phyloP scores from a whole-genome alignment of 139 green algal genomes.

The Trebouxia sp. region DNA sequence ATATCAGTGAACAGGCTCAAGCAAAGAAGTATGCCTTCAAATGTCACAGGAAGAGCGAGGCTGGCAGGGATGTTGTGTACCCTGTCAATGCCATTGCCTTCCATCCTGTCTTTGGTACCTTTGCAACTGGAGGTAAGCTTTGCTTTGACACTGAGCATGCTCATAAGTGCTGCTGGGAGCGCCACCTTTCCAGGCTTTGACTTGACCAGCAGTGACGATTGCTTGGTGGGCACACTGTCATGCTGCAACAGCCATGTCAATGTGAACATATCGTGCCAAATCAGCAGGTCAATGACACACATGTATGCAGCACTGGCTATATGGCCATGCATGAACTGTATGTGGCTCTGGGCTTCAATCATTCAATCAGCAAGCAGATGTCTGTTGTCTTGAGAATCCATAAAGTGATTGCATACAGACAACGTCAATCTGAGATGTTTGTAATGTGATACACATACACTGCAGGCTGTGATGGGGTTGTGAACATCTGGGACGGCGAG shows the following conservation, averaged over 20 bases:
- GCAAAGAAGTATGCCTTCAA: conserved; percentile 91
- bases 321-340: too few species aligned
- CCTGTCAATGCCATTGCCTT: conserved; percentile 89
- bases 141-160: too few species aligned
- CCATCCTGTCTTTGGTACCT: conserved; percentile 79
- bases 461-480: conserved; percentile 82
- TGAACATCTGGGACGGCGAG: conserved; percentile 89
- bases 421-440: neutral
- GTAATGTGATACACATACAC: neutral
- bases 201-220: neutral
- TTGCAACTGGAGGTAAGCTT: conserved; percentile 81
- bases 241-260: too few species aligned
- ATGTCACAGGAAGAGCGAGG: conserved; percentile 77
- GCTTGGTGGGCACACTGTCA: neutral
- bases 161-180: neutral
- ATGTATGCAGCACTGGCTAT: too few species aligned
- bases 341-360: too few species aligned
- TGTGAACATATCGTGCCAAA: too few species aligned
- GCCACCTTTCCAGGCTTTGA: neutral
- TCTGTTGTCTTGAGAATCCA: too few species aligned
- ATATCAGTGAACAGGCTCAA: conserved; percentile 54
- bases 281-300: too few species aligned
- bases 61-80: conserved; percentile 67
- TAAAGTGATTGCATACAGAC: too few species aligned
- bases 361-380: too few species aligned